Percentiles rank a stretch among this genome's conserved stretches.
Evolutionary conservation across 345 rosid species (phyloP).

Genomic region (Brassica cretica): DNA sequence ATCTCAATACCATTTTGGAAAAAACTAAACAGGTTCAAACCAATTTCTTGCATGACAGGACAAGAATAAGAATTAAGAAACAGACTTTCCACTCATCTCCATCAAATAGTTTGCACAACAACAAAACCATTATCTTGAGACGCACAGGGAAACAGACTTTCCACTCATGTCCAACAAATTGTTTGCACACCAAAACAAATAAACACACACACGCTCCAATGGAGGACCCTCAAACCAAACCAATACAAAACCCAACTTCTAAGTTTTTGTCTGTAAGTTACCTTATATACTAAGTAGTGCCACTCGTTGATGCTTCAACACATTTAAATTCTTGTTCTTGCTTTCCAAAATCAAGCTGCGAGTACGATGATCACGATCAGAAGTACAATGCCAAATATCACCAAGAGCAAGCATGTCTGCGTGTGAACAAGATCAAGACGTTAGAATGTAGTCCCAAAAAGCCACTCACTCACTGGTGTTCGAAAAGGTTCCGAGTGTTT

Average conservation of each 20-base stretch:
- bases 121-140: background rate
- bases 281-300: slow-evolving; percentile 26
- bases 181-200: slow-evolving; percentile 31
- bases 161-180: slow-evolving; percentile 25
- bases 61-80: background rate
- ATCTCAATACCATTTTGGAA: background rate
- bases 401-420: slow-evolving; percentile 96
- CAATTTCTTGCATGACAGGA: background rate
- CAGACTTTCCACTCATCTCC: slow-evolving; percentile 15
- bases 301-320: slow-evolving; percentile 14
- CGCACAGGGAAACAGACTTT: slow-evolving; percentile 18
- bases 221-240: background rate
- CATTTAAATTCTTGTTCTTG: background rate
- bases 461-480: too few species aligned
- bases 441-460: background rate
- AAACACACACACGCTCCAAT: slow-evolving; percentile 3
- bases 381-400: slow-evolving; percentile 88
- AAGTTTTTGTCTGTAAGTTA: slow-evolving; percentile 18
- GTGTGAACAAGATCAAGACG: slow-evolving; percentile 26
- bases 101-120: slow-evolving; percentile 36
- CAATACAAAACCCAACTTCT: slow-evolving; percentile 16
- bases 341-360: slow-evolving; percentile 52
- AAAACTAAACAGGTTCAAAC: background rate
- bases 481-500: slow-evolving; percentile 22
- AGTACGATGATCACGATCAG: slow-evolving; percentile 85